Base-by-base conservation (phyloP, 495 filamentous ascomycete genomes). In the Penicillium coprophilum region DNA sequence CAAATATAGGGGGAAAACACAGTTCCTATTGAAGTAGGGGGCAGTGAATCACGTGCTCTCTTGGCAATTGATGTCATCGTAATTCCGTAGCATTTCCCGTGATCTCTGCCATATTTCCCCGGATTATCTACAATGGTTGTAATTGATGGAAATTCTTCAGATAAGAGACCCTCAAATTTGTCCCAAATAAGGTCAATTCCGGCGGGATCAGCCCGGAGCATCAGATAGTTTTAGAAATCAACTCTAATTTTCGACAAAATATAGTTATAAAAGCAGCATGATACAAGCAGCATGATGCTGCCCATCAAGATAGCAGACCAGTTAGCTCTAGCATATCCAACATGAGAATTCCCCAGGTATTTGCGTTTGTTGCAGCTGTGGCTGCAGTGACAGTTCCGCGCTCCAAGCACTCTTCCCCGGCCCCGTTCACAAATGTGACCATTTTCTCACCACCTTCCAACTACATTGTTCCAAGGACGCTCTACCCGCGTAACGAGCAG, bases 391-490 rank as follows among this genome's bases (percentile, higher is more conserved):
- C 39, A 19, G 44, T 51, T 4, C n/a, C 46, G 13, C 31, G 40
- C 38, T 50, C 30, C 17, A 44, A 49, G 21, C 10, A 46, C 20
- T 44, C 58, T 19, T 45, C 55, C 21, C 44, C 59, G 15, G 28
- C 59, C 9, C 49, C 56, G 46, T 46, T 57, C 56, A 53, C 64
- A 48, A 50, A 62, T 10, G 51, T 56, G 0, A 65, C 65, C n/a
- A 65, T 75, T 55, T 75, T 75, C 49, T 51, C 54, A 27, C 70
- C 71, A 13, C 70, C 71, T 15, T 54, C 61, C 15, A 53, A 71
- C 49, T 75, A 75, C 56, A 73, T 55, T 31, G 63, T 75, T 20
- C 71, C 71, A 0, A 59, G 71, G 5, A 64, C 61, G 0, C 57
- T 68, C 1, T 68, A 68, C 30, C 63, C 65, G 0, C 63, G 65